Conservation (phyloP, 2,329 filamentous ascomycete species). For the Mycosphaerella arachidis region DNA sequence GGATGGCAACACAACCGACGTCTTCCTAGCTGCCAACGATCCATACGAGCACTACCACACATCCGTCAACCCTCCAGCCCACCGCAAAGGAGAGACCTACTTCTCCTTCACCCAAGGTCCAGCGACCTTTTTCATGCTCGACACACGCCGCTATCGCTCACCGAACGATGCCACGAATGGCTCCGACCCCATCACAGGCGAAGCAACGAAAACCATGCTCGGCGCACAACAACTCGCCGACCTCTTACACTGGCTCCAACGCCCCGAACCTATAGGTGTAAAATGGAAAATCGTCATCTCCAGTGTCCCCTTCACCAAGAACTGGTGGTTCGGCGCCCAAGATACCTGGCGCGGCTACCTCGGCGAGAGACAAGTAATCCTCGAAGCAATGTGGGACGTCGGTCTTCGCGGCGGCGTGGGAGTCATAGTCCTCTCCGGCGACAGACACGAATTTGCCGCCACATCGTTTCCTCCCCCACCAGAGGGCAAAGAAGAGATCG, state of each 20-base stretch:
- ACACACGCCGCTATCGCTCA: conserved; percentile 82
- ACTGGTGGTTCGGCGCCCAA: conserved; percentile 81
- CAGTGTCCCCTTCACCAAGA: conserved; percentile 93
- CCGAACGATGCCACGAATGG: conserved; percentile 58
- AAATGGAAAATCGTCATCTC: conserved; percentile 92
- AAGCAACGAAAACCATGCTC: conserved; percentile 72
- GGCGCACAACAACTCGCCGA: conserved; percentile 73
- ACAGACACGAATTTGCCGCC: conserved; percentile 94
- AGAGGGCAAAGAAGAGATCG: conserved; percentile 44
- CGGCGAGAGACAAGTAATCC: conserved; percentile 68
- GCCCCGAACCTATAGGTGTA: conserved; percentile 68
- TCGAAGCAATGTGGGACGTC: conserved; percentile 90
- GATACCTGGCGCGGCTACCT: conserved; percentile 97
- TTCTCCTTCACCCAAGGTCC: conserved; percentile 88
- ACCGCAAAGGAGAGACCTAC: conserved; percentile 64
- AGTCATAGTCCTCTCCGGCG: conserved; percentile 81
- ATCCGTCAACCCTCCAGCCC: conserved; percentile 70
- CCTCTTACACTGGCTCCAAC: conserved; percentile 69
- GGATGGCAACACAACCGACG: conserved; percentile 73
- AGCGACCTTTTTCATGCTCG: conserved; percentile 89
- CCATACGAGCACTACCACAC: conserved; percentile 86
- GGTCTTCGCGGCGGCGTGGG: conserved; percentile 65
- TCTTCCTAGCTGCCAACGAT: conserved; percentile 74
- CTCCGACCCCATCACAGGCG: conserved; percentile 48
- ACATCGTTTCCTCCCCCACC: conserved; percentile 63